These are phyloP conservation scores for Cucumis sativus DNA, from an alignment of 306 rosid species.

Conservation along the genomic window DNA sequence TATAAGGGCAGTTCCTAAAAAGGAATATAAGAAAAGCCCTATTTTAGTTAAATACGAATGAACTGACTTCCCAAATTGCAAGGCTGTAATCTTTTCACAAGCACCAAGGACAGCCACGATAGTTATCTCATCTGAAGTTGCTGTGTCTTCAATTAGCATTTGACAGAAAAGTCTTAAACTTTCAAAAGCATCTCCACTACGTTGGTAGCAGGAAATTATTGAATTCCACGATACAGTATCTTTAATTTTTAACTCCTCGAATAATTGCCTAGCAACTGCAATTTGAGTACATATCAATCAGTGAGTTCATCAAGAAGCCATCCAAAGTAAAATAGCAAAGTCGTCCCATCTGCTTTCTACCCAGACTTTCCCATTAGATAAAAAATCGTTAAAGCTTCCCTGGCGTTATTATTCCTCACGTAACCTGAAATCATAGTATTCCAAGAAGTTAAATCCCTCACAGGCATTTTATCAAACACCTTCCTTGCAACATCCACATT, in stretches of 20 bases:
- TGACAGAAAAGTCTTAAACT: conserved; percentile 35
- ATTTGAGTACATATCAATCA: conserved; percentile 45
- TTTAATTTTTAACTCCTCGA: conserved; percentile 25
- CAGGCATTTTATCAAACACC: conserved; percentile 50
- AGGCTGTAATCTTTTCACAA: conserved; percentile 37
- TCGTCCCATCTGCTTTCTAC: conserved; percentile 36
- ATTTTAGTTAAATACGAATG: conserved; percentile 34
- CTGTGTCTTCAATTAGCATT: conserved; percentile 27
- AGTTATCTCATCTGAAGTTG: conserved; percentile 43
- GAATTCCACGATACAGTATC: conserved; percentile 50
- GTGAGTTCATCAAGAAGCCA: conserved; percentile 33
- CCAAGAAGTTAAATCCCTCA: conserved; percentile 40
- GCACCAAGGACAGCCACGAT: conserved; percentile 29
- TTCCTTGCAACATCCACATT: conserved; percentile 21
- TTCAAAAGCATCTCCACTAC: conserved; percentile 33
- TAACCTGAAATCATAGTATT: conserved; percentile 31
- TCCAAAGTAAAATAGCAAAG: conserved; percentile 18
- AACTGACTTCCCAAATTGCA: conserved; percentile 33
- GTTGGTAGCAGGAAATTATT: conserved; percentile 44
- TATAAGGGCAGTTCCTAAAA: conserved; percentile 40
- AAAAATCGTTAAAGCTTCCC: conserved; percentile 21
- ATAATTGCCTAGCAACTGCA: conserved; percentile 35
- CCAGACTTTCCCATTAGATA: conserved; percentile 21
- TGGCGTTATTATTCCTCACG: conserved; percentile 27
- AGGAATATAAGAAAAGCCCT: conserved; percentile 31